Percentiles rank a stretch among this genome's conserved stretches.
Conservation (phyloP, 2,329 filamentous ascomycete species). For the Neopestalotiopsis sp. region DNA sequence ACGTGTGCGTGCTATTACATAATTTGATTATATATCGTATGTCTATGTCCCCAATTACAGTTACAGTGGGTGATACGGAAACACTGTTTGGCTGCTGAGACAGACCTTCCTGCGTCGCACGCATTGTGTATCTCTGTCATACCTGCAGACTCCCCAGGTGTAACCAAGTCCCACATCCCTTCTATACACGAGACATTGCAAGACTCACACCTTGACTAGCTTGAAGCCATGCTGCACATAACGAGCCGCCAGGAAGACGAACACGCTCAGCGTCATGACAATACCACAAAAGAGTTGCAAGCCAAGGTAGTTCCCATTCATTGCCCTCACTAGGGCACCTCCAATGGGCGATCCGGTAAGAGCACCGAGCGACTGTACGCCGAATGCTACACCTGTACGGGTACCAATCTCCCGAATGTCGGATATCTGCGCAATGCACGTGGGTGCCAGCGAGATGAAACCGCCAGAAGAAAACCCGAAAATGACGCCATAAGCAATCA, state of each 20-base stretch:
- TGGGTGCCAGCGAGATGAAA: slow-evolving; percentile 64
- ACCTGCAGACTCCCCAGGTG: too few species aligned
- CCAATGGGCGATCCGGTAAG: slow-evolving; percentile 72
- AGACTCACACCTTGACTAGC: slow-evolving; percentile 23
- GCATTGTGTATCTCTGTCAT: too few species aligned
- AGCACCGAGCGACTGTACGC: slow-evolving; percentile 65
- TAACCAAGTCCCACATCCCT: neutral
- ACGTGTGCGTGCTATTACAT: too few species aligned
- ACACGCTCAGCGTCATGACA: slow-evolving; percentile 37
- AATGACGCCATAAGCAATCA: slow-evolving; percentile 64
- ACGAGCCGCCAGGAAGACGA: slow-evolving; percentile 31
- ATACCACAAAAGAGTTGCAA: slow-evolving; percentile 71
- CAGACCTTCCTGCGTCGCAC: too few species aligned
- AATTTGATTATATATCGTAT: too few species aligned
- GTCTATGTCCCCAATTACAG: too few species aligned
- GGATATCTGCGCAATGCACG: slow-evolving; percentile 72
- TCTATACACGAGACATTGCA: neutral
- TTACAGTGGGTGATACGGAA: too few species aligned
- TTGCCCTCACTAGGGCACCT: slow-evolving; percentile 60
- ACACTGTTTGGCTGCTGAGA: too few species aligned
- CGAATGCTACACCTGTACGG: slow-evolving; percentile 68
- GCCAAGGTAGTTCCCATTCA: slow-evolving; percentile 59
- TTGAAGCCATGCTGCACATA: slow-evolving; percentile 32
- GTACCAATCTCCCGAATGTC: slow-evolving; percentile 73
- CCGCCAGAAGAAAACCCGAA: slow-evolving; percentile 71